These are phyloP conservation scores for Ceratocystis diversiconidia DNA, from an alignment of 2,329 filamentous ascomycete species.

Conservation along the genomic window DNA sequence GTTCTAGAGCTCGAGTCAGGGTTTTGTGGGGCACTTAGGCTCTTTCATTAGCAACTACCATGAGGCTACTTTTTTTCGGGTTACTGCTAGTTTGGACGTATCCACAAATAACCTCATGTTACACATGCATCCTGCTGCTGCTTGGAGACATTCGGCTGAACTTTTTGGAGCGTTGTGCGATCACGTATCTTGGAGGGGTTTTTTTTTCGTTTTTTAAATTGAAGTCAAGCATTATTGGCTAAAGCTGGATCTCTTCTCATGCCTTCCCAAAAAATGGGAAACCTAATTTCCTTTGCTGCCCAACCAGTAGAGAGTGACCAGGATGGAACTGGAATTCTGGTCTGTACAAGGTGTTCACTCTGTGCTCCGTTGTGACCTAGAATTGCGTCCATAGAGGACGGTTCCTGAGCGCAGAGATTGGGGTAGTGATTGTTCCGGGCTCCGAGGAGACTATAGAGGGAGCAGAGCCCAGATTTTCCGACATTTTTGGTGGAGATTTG, in stretches of 20 bases:
- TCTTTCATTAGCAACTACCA: neutral
- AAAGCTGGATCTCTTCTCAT: neutral
- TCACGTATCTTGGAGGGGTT: no score
- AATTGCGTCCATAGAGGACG: neutral
- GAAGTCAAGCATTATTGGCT: neutral
- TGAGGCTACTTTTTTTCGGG: neutral
- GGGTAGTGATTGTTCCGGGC: neutral
- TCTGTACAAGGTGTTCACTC: neutral
- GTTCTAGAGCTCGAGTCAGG: neutral
- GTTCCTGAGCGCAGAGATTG: neutral
- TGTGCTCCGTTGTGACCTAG: neutral
- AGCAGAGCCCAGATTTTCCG: neutral
- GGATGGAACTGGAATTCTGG: neutral
- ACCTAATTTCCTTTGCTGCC: neutral
- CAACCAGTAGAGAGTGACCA: neutral
- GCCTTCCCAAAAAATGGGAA: neutral
- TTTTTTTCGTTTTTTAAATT: no score
- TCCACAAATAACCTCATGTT: constrained; percentile 3
- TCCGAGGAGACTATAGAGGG: neutral
- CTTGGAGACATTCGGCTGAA: neutral
- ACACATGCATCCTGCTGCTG: neutral
- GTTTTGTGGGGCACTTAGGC: neutral
- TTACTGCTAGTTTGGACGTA: neutral
- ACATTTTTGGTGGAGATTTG: neutral
- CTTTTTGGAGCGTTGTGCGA: neutral